Evolutionary conservation across 2,329 filamentous ascomycete genomes (phyloP).

Genomic region (Emmonsia crescens): DNA sequence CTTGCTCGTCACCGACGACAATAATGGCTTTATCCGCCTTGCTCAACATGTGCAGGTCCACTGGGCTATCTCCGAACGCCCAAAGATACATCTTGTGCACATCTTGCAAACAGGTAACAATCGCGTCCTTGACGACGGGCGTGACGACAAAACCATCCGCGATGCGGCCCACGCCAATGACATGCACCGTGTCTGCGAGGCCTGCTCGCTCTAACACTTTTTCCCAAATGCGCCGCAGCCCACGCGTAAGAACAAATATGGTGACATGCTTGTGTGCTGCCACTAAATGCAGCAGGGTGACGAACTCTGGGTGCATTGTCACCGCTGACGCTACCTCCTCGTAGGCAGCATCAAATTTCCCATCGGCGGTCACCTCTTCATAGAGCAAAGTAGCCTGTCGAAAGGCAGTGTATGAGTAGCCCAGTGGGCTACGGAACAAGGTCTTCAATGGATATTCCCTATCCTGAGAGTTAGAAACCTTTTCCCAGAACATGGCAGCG

Average conservation of each 20-base stretch:
- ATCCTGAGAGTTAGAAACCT: constrained; percentile 6
- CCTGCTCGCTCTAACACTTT: constrained; percentile 38
- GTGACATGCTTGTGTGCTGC: constrained; percentile 28
- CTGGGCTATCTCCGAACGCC: constrained; percentile 50
- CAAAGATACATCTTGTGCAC: constrained; percentile 32
- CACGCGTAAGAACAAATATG: constrained; percentile 46
- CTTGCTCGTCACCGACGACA: constrained; percentile 40
- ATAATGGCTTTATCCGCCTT: constrained; percentile 45
- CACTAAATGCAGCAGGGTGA: constrained; percentile 31
- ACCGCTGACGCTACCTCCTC: constrained; percentile 33
- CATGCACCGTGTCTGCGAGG: constrained; percentile 33
- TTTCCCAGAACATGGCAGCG: constrained; percentile 41
- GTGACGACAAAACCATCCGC: constrained; percentile 43
- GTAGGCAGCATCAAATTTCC: constrained; percentile 38
- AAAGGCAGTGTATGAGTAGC: constrained; percentile 46
- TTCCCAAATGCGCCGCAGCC: constrained; percentile 45
- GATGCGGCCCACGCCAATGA: constrained; percentile 45
- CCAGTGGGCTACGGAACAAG: constrained; percentile 38
- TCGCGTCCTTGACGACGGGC: constrained; percentile 37
- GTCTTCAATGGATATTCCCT: constrained; percentile 24
- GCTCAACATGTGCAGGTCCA: constrained; percentile 49
- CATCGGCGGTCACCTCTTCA: constrained; percentile 34
- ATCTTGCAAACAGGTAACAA: constrained; percentile 36
- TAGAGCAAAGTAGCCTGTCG: constrained; percentile 44
- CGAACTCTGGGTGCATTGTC: constrained; percentile 39